phyloP scores from a whole-genome alignment of 495 filamentous ascomycete species.

The Amphirosellinia nigrospora region DNA sequence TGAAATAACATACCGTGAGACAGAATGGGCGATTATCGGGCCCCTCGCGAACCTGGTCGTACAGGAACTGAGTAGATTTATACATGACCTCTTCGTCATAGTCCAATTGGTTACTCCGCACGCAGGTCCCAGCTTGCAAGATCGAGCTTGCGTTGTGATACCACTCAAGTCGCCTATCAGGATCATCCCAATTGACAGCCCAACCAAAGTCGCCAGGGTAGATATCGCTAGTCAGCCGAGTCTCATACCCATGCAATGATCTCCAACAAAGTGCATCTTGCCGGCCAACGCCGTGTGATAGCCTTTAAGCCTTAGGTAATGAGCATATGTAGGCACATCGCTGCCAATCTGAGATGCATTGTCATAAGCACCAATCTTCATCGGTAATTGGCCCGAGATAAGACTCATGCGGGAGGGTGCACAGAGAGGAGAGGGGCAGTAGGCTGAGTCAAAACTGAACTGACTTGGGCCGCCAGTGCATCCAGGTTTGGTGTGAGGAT shows the following conservation, averaged over 20 bases:
- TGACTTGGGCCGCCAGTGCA: conserved; percentile 70
- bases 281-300: conserved; percentile 90
- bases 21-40: conserved; percentile 76
- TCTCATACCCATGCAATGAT: conserved; percentile 92
- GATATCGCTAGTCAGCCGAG: conserved; percentile 86
- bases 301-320: conserved; percentile 81
- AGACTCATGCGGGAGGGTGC: conserved; percentile 88
- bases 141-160: conserved; percentile 93
- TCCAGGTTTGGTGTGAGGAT: conserved; percentile 89
- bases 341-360: conserved; percentile 78
- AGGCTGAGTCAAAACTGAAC: conserved; percentile 86
- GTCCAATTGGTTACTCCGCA: conserved; percentile 91
- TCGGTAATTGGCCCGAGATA: conserved; percentile 85
- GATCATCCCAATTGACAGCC: conserved; percentile 89
- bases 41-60: conserved; percentile 76
- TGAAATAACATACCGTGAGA: conserved; percentile 61
- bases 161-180: conserved; percentile 83
- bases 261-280: conserved; percentile 96
- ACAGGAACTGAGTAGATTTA: conserved; percentile 80
- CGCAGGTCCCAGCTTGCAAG: conserved; percentile 79
- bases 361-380: conserved; percentile 86
- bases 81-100: conserved; percentile 94
- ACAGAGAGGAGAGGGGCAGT: conserved; percentile 88
- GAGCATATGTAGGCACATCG: conserved; percentile 84
- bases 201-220: conserved; percentile 91